Percentiles rank a stretch among this genome's conserved stretches.
These are phyloP conservation scores for Entoloma clypeatum DNA, from an alignment of 1,284 basidiomycete species.

Conservation along the genomic window DNA sequence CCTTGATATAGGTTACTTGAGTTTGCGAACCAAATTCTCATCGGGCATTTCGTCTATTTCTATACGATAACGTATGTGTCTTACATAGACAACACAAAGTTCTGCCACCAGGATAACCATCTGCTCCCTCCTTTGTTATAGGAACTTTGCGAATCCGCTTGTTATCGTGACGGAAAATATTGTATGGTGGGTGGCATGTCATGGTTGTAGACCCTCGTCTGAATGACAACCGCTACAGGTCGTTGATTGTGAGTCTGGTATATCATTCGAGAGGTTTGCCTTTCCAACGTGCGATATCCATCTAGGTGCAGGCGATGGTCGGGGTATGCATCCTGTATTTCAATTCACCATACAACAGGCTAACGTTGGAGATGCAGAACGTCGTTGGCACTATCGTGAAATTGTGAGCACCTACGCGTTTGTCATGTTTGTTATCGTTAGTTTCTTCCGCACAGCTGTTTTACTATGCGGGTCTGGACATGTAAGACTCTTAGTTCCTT, in stretches of 20 bases:
- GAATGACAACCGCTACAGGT: constrained; percentile 17
- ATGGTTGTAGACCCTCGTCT: not conserved
- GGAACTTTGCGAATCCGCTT: constrained; percentile 42
- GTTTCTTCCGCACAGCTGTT: constrained; percentile 38
- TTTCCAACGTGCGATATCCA: not conserved
- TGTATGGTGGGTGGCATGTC: constrained; percentile 39
- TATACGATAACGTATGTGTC: constrained; percentile 47
- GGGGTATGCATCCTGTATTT: constrained; percentile 37
- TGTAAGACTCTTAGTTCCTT: constrained; percentile 35
- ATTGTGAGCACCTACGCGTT: constrained; percentile 35
- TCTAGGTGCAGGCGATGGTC: constrained; percentile 45
- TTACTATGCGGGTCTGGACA: constrained; percentile 56
- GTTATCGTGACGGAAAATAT: constrained; percentile 36
- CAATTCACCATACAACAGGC: constrained; percentile 1
- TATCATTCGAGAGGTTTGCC: not conserved
- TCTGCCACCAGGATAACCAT: too few relatives aligned
- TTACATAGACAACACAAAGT: too few relatives aligned
- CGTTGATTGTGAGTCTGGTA: constrained; percentile 33
- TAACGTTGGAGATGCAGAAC: constrained; percentile 31
- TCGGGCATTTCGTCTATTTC: constrained; percentile 54
- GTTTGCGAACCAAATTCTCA: constrained; percentile 48
- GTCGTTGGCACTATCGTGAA: constrained; percentile 51
- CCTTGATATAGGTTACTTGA: constrained; percentile 42
- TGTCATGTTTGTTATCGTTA: constrained; percentile 2
- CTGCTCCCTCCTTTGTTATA: too few relatives aligned